Evolutionary conservation across 257 asterid genomes (phyloP), one percentile per base, ranked within the genome.

Genomic region (Penstemon davidsonii): DNA sequence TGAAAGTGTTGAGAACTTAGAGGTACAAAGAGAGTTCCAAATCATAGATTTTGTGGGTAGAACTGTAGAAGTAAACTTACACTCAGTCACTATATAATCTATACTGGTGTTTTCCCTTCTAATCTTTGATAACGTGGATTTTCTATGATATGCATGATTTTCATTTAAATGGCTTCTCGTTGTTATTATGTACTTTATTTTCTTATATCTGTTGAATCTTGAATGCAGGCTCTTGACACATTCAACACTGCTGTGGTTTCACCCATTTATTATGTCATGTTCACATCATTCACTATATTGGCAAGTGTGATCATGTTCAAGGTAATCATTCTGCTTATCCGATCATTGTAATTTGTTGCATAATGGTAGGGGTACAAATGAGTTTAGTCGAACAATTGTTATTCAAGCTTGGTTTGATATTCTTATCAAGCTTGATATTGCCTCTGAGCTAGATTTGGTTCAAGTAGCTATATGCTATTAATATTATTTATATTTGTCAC

Each of bases 221-320:
- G 71, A 65, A 63, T 78, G 86, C 91, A 87, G 91, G 94, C 94
- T 1, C 87, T 87, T 18, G 91, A 85, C 82, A 87, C 94, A 12
- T 87, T 87, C 80, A 87, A 87, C 82, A 87, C 94, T 46, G 94
- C 94, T 12, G 88, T 87, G 60, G 91, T 87, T 41, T 82, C 94
- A 13, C 94, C 94, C 25, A 83, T 87, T 58, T 87, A 87, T 77
- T 87, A 87, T 54, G 91, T 87, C 51, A 84, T 84, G 94, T 87
- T 87, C 79, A 87, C 94, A 47, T 80, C 91, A 57, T 74, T 87
- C 3, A 87, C 94, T 1, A 87, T 87, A 66, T 66, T 87, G 82
- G 94, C 94, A 58, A 87, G 94, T 41, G 88, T 87, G 65, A 87
- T 87, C 70, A 87, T 87, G 94, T 87, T 87, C 81, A 87, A 87